Evolutionary conservation across 805 yeast genomes (phyloP).

Genomic region (Allodekkera sacchari): DNA sequence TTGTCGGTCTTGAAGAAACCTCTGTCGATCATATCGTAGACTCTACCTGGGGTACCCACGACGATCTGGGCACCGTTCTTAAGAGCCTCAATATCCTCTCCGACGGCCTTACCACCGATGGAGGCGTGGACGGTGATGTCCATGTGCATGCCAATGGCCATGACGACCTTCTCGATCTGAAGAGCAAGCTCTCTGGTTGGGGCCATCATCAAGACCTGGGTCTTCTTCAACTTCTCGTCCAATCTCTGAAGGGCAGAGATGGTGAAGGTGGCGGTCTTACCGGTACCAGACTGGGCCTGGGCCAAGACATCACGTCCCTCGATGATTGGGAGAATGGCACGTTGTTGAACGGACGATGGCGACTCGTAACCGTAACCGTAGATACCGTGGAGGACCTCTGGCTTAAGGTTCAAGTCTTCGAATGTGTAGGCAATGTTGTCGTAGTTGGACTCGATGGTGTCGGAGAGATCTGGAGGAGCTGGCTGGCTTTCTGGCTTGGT

Average conservation of each 20-base stretch:
- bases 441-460: conserved; percentile 88
- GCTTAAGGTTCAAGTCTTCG: conserved; percentile 72
- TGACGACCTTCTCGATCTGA: conserved; percentile 85
- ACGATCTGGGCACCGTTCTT: conserved; percentile 79
- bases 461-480: conserved; percentile 25
- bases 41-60: conserved; percentile 97
- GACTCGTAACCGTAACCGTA: conserved; percentile 90
- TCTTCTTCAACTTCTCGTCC: conserved; percentile 59
- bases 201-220: conserved; percentile 85
- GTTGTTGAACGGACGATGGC: conserved; percentile 95
- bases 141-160: conserved; percentile 81
- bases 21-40: conserved; percentile 82
- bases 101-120: conserved; percentile 85
- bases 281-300: conserved; percentile 99
- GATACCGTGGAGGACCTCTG: conserved; percentile 64
- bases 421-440: conserved; percentile 77
- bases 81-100: conserved; percentile 70
- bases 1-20: conserved; percentile 65
- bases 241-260: conserved; percentile 87
- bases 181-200: conserved; percentile 96
- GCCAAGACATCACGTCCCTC: conserved; percentile 94
- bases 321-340: conserved; percentile 93
- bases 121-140: conserved; percentile 83
- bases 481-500: conserved; percentile 1
- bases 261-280: conserved; percentile 97